Evolutionary conservation across 1,284 basidiomycete species (phyloP).

Genomic region (Pyrrhoderma lamaoense): DNA sequence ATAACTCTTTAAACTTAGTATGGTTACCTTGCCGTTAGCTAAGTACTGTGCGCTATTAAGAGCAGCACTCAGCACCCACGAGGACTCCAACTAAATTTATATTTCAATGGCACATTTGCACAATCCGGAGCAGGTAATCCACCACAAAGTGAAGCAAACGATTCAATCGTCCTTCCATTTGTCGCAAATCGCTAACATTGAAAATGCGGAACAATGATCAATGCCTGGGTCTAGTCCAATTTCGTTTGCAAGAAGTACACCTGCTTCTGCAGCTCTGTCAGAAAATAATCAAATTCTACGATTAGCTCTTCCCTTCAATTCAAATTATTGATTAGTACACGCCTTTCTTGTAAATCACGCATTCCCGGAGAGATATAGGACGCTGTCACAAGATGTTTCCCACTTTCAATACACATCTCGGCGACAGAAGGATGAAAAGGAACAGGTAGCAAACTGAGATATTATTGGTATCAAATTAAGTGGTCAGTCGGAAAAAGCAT

Average conservation of each 20-base stretch:
- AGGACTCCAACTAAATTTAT: conserved; percentile 99
- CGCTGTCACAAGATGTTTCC: conserved; percentile 93
- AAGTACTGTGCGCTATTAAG: conserved; percentile 89
- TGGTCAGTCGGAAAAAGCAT: too few species aligned
- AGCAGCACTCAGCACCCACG: conserved; percentile 94
- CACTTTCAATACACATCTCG: conserved; percentile 89
- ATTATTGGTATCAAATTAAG: too few species aligned
- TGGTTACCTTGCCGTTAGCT: conserved; percentile 54
- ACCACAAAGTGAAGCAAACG: conserved; percentile 96
- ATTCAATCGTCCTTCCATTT: conserved; percentile 94
- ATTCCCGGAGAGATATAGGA: conserved; percentile 91
- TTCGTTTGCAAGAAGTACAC: conserved; percentile 96
- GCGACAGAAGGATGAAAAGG: conserved; percentile 89
- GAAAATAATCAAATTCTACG: too few species aligned
- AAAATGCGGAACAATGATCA: conserved; percentile 94
- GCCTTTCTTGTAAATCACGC: conserved; percentile 76
- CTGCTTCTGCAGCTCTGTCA: conserved; percentile 46
- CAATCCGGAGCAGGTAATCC: conserved; percentile 90
- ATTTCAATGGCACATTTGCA: conserved; percentile 92
- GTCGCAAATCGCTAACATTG: conserved; percentile 95
- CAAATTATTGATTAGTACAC: conserved; percentile 29
- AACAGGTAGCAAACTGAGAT: conserved; percentile 44
- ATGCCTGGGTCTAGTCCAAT: conserved; percentile 96
- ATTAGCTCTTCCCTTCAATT: too few species aligned
- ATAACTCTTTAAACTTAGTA: too few species aligned